phyloP scores from a whole-genome alignment of 192 early-diverging fungal species.

The Entrophospora sp. region DNA sequence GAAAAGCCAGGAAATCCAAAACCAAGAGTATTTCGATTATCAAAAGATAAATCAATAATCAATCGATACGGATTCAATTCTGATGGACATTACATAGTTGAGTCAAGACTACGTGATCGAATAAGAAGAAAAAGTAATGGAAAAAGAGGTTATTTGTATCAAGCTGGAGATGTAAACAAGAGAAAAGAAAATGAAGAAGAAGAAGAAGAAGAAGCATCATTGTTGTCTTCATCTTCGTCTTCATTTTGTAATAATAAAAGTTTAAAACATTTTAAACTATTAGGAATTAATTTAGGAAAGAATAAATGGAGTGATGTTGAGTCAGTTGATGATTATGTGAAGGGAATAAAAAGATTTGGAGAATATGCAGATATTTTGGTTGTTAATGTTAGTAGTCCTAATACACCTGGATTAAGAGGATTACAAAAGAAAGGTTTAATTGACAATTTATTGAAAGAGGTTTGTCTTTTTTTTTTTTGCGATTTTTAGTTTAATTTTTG shows the following conservation, averaged over 20 bases:
- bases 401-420: slow-evolving; percentile 73
- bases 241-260: slow-evolving; percentile 43
- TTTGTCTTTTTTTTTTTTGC: slow-evolving; percentile 18
- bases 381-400: slow-evolving; percentile 83
- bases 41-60: slow-evolving; percentile 64
- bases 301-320: slow-evolving; percentile 69
- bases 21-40: slow-evolving; percentile 78
- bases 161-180: too few species aligned
- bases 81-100: slow-evolving; percentile 58
- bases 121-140: too few species aligned
- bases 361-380: slow-evolving; percentile 82
- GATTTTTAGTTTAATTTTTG: too few species aligned
- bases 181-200: too few species aligned
- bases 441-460: slow-evolving; percentile 57
- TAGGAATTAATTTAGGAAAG: slow-evolving; percentile 87
- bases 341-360: slow-evolving; percentile 64
- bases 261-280: slow-evolving; percentile 44
- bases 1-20: slow-evolving; percentile 72
- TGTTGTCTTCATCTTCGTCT: too few species aligned
- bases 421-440: slow-evolving; percentile 65
- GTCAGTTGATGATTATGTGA: slow-evolving; percentile 70
- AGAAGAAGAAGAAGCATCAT: slow-evolving; percentile 26
- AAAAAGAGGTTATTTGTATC: too few species aligned
- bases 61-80: slow-evolving; percentile 91
- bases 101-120: slow-evolving; percentile 57